Conservation (phyloP, 495 filamentous ascomycete genomes). For the Penicillium psychrofluorescens region DNA sequence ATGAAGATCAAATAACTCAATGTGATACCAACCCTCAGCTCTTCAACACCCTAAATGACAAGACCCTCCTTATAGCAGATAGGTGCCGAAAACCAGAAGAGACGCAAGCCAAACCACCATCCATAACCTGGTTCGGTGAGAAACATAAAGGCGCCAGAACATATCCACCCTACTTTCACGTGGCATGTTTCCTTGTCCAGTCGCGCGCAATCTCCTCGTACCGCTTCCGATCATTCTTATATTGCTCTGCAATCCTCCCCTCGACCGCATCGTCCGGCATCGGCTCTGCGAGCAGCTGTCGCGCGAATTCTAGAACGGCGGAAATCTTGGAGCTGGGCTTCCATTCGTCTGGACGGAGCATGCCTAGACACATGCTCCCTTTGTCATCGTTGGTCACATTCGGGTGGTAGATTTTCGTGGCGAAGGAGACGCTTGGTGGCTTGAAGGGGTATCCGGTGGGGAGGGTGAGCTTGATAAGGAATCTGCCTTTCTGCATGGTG, state of each 20-base stretch:
- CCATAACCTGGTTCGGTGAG: too few species aligned
- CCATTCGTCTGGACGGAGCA: conserved; percentile 87
- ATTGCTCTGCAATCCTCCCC: conserved; percentile 78
- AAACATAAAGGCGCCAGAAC: too few species aligned
- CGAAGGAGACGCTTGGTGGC: conserved; percentile 76
- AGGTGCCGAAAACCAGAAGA: too few species aligned
- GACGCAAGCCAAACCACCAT: too few species aligned
- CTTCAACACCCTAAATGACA: too few species aligned
- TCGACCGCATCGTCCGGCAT: conserved; percentile 95
- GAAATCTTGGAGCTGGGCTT: conserved; percentile 78
- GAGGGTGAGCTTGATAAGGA: conserved; percentile 67
- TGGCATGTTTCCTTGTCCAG: conserved; percentile 78
- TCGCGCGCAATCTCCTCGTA: conserved; percentile 78
- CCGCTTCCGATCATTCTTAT: conserved; percentile 57
- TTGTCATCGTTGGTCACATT: conserved; percentile 94
- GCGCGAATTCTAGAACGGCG: conserved; percentile 72
- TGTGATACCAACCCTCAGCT: too few species aligned
- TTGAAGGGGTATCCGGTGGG: conserved; percentile 94
- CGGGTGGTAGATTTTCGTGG: conserved; percentile 96
- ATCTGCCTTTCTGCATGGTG: conserved; percentile 59
- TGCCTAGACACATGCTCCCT: conserved; percentile 84
- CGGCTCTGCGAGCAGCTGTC: conserved; percentile 73
- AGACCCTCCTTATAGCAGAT: too few species aligned
- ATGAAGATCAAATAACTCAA: too few species aligned
- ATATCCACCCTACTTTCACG: conserved; percentile 14